Conservation (phyloP, 768 basidiomycete genomes). For the Phylloporus rhodoxanthus region DNA sequence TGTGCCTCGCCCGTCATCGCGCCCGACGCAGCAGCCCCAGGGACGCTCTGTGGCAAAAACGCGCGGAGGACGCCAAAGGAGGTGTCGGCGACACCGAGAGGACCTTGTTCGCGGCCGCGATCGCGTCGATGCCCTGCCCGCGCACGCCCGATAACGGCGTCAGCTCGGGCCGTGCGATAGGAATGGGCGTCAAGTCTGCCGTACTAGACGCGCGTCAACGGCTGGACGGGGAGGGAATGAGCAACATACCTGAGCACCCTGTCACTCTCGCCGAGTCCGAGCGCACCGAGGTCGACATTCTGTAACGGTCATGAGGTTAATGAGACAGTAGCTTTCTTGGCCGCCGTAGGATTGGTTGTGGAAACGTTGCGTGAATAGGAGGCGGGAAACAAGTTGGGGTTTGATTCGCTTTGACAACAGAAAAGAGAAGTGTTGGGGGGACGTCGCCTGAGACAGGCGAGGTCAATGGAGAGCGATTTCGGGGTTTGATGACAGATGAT, state of each 20-base stretch:
- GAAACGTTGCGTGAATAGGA: conserved; percentile 35
- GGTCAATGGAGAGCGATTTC: conserved; percentile 10
- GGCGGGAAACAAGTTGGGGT: conserved; percentile 55
- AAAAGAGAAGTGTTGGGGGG: conserved; percentile 88
- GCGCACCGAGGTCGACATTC: conserved; percentile 85
- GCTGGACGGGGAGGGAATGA: conserved; percentile 28
- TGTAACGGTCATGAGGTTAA: conserved; percentile 91
- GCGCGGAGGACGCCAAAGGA: conserved; percentile 84
- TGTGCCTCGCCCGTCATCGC: no score
- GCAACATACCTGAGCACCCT: conserved; percentile 49
- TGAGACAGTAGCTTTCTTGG: conserved; percentile 87
- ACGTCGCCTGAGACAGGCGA: conserved; percentile 79
- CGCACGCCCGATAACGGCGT: conserved; percentile 47
- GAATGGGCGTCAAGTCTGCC: conserved; percentile 77
- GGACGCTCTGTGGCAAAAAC: conserved; percentile 48
- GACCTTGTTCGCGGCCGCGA: conserved; percentile 74
- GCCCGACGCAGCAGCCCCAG: no score
- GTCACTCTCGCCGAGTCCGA: conserved; percentile 58
- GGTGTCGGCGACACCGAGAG: conserved; percentile 84
- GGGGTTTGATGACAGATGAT: background rate
- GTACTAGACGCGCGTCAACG: conserved; percentile 41
- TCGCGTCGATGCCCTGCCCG: conserved; percentile 66
- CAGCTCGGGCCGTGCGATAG: conserved; percentile 48
- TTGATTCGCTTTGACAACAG: conserved; percentile 91
- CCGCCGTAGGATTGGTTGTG: conserved; percentile 34